phyloP scores from a whole-genome alignment of 768 basidiomycete species.

The Mycena vitilis region DNA sequence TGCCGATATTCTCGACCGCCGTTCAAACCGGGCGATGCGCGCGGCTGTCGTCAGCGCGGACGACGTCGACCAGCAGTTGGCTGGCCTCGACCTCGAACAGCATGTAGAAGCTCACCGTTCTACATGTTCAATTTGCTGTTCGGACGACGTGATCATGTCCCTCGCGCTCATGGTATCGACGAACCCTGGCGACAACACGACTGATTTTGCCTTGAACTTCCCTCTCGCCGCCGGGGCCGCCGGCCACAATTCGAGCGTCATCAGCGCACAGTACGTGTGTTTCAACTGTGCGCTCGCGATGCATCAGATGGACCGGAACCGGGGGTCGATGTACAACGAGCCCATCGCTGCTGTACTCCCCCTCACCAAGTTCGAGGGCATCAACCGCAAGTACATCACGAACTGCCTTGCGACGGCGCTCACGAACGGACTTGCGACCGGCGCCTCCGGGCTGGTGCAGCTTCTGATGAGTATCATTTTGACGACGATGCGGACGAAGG shows the following conservation, averaged over 20 bases:
- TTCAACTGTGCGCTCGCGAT: constrained; percentile 36
- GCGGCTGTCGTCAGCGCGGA: constrained; percentile 28
- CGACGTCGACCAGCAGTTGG: constrained; percentile 32
- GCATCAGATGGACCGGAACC: constrained; percentile 32
- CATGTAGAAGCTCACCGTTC: constrained; percentile 31
- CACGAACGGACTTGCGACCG: constrained; percentile 32
- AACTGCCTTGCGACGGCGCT: constrained; percentile 32
- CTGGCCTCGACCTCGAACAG: constrained; percentile 29
- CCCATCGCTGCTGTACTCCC: constrained; percentile 34
- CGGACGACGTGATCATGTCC: constrained; percentile 35
- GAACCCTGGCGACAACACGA: constrained; percentile 33
- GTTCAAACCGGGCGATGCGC: constrained; percentile 36
- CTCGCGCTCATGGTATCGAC: constrained; percentile 31
- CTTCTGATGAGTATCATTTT: constrained; percentile 31
- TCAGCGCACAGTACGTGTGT: constrained; percentile 36
- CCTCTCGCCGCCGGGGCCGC: constrained; percentile 33
- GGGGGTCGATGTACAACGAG: constrained; percentile 36
- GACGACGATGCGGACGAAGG: constrained; percentile 33
- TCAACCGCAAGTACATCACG: constrained; percentile 36
- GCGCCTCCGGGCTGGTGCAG: constrained; percentile 32
- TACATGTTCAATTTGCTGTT: constrained; percentile 33
- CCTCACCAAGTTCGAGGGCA: constrained; percentile 31
- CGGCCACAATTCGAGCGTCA: constrained; percentile 25
- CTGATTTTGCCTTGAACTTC: constrained; percentile 35
- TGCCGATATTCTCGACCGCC: constrained; percentile 35